These are phyloP conservation scores for Moesziomyces globuligerus DNA, from an alignment of 1,284 basidiomycete genomes.

Conservation along the genomic window DNA sequence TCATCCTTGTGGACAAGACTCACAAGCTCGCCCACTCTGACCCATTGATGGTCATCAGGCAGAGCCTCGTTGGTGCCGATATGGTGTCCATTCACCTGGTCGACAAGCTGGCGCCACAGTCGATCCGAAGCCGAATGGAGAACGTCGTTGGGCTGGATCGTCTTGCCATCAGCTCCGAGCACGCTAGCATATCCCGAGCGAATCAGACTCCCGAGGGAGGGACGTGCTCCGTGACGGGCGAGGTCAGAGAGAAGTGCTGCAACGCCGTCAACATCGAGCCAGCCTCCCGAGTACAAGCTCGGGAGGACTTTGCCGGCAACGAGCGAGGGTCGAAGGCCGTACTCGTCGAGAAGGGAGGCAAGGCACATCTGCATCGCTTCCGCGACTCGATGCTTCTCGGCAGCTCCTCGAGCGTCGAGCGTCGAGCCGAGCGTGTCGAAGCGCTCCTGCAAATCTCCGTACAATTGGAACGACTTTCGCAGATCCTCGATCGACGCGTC, in stretches of 20 bases:
- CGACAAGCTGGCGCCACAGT: not conserved
- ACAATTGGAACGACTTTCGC: too few relatives aligned
- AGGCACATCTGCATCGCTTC: conserved; percentile 15
- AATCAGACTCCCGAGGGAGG: not conserved
- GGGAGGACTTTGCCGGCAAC: not conserved
- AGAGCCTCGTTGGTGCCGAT: not conserved
- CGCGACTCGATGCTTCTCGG: not conserved
- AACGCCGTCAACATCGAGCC: conserved; percentile 1
- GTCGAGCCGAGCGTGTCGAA: not conserved
- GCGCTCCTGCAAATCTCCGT: conserved; percentile 4
- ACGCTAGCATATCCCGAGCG: not conserved
- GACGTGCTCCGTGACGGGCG: not conserved
- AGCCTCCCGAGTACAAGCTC: not conserved
- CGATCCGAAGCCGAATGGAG: not conserved
- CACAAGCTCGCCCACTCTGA: conserved; percentile 8
- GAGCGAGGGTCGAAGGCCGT: conserved; percentile 7
- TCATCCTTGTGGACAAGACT: not conserved
- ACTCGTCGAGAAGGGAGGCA: conserved; percentile 16
- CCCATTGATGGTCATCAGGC: not conserved
- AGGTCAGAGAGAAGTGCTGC: not conserved
- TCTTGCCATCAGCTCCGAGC: not conserved
- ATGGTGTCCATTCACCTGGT: too few relatives aligned
- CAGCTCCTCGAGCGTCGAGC: not conserved
- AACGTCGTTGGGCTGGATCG: not conserved
- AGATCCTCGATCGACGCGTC: not conserved